Conservation (phyloP, 2,329 filamentous ascomycete genomes). For the Colletotrichum gloeosporioides region DNA sequence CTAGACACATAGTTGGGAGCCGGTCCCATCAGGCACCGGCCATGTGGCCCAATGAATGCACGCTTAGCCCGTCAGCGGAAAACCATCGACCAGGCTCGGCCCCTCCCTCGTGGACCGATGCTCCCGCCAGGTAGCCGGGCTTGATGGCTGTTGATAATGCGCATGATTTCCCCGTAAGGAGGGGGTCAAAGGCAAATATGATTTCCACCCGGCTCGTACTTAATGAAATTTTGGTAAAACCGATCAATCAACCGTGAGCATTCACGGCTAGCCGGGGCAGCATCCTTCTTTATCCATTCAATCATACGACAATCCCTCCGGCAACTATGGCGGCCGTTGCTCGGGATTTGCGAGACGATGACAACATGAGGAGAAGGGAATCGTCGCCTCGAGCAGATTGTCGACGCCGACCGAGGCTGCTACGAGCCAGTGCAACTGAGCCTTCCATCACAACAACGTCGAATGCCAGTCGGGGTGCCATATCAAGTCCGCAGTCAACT, state of each 20-base stretch:
- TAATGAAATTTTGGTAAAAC: neutral
- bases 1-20: constrained; percentile 24
- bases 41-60: constrained; percentile 20
- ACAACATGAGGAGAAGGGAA: constrained; percentile 31
- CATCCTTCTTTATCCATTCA: neutral
- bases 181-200: neutral
- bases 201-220: neutral
- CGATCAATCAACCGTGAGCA: neutral
- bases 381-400: constrained; percentile 43
- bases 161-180: neutral
- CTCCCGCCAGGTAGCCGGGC: constrained; percentile 9
- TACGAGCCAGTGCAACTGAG: constrained; percentile 61
- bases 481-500: constrained; percentile 53
- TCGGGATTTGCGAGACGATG: constrained; percentile 7
- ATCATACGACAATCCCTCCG: neutral
- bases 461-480: constrained; percentile 55
- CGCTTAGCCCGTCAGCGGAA: constrained; percentile 5
- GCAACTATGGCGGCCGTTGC: constrained; percentile 11
- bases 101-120: constrained; percentile 1
- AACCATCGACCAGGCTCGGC: constrained; percentile 6
- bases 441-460: constrained; percentile 60
- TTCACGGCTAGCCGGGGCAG: neutral
- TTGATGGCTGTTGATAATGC: constrained; percentile 13
- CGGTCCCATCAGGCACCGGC: constrained; percentile 22
- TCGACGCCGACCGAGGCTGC: constrained; percentile 56